Conservation (phyloP, 305 asterid species). For the Ilex paraguariensis region DNA sequence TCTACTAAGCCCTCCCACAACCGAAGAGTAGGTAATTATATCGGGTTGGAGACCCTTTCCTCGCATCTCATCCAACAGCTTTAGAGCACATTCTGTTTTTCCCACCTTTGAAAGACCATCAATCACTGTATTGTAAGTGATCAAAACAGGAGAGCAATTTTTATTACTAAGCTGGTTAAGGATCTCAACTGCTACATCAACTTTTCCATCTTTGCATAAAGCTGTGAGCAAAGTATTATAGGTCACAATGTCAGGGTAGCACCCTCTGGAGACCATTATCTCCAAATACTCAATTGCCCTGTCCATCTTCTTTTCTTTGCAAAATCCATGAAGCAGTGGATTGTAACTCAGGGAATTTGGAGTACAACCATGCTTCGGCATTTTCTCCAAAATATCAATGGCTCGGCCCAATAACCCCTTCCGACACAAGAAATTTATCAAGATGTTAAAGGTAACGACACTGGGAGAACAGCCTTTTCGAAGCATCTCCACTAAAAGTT, state of each 20-base stretch:
- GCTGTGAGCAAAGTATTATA: constrained; percentile 84
- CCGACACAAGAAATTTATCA: constrained; percentile 77
- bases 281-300: constrained; percentile 81
- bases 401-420: constrained; percentile 68
- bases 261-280: constrained; percentile 73
- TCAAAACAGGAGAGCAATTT: constrained; percentile 77
- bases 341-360: constrained; percentile 86
- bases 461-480: constrained; percentile 80
- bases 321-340: constrained; percentile 74
- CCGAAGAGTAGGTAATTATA: constrained; percentile 66
- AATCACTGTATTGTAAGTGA: constrained; percentile 81
- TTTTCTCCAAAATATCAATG: constrained; percentile 67
- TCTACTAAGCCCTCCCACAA: constrained; percentile 67
- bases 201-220: constrained; percentile 83
- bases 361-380: constrained; percentile 72
- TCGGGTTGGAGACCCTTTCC: constrained; percentile 75
- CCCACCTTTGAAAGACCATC: constrained; percentile 81
- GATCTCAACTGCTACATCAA: constrained; percentile 70
- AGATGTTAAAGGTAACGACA: constrained; percentile 79
- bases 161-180: constrained; percentile 56
- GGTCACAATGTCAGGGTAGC: constrained; percentile 93
- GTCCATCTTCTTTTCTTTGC: constrained; percentile 88
- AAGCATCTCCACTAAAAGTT: constrained; percentile 73
- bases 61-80: constrained; percentile 62
- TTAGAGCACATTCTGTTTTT: constrained; percentile 53